Evolutionary conservation across 208 protist genomes (phyloP).

Genomic region (Crithidia sp.): DNA sequence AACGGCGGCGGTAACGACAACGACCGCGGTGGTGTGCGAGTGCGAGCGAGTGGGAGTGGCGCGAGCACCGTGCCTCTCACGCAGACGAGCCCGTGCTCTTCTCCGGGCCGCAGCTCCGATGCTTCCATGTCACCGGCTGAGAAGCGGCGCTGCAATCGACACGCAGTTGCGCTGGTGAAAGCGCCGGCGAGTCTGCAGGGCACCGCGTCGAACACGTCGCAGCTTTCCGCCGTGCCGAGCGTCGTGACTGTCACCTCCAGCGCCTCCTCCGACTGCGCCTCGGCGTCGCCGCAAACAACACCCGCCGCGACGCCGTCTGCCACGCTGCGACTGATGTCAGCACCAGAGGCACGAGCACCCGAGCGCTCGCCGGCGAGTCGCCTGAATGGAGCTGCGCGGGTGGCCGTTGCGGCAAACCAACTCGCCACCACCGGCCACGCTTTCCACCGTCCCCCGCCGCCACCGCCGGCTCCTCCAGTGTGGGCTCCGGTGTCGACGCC

Average conservation of each 20-base stretch:
- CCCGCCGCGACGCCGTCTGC: background rate
- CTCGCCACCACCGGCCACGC: background rate
- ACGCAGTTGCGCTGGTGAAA: background rate
- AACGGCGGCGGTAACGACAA: background rate
- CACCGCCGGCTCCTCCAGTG: background rate
- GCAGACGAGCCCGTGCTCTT: background rate
- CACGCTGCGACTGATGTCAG: slow-evolving; percentile 1
- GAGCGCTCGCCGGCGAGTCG: background rate
- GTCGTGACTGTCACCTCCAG: background rate
- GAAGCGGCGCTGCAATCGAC: background rate
- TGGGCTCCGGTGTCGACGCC: background rate
- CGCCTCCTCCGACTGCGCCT: background rate
- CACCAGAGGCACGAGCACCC: too few species aligned
- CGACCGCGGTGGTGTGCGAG: too few species aligned
- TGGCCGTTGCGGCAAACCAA: background rate
- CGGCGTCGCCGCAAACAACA: background rate
- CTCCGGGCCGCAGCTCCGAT: slow-evolving; percentile 4
- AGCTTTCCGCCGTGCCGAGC: background rate
- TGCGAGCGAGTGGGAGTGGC: too few species aligned
- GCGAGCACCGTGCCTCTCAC: too few species aligned
- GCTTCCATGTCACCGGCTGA: background rate
- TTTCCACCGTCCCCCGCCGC: background rate
- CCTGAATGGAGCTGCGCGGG: background rate
- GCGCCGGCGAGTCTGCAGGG: background rate
- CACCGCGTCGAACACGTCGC: background rate